Evolutionary conservation across 2,329 filamentous ascomycete genomes (phyloP).

Genomic region (Emericellopsis atlantica): DNA sequence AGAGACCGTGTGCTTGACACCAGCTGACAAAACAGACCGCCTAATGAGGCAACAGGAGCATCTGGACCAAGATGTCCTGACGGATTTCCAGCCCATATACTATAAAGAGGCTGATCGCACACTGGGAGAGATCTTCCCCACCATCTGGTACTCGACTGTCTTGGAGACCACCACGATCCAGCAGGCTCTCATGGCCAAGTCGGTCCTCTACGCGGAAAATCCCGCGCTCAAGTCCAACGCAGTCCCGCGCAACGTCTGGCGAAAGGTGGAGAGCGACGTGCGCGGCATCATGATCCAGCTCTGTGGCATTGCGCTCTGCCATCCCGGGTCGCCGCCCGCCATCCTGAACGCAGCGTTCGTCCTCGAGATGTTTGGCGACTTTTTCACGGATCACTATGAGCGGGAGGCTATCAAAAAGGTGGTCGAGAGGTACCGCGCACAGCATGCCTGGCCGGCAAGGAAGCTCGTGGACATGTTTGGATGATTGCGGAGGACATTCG

Average conservation of each 20-base stretch:
- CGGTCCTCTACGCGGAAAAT: slow-evolving; percentile 25
- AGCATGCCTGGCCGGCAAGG: slow-evolving; percentile 24
- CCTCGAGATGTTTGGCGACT: slow-evolving; percentile 27
- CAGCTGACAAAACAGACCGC: slow-evolving; percentile 11
- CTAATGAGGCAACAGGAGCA: slow-evolving; percentile 21
- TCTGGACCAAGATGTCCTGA: slow-evolving; percentile 18
- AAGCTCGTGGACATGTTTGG: slow-evolving; percentile 22
- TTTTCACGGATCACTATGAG: slow-evolving; percentile 26
- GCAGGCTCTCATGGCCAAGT: slow-evolving; percentile 23
- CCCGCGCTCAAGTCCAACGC: slow-evolving; percentile 19
- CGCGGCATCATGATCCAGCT: slow-evolving; percentile 22
- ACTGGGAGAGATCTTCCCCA: slow-evolving; percentile 25
- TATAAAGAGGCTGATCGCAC: slow-evolving; percentile 18
- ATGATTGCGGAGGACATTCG: background rate
- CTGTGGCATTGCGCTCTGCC: slow-evolving; percentile 25
- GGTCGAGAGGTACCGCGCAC: slow-evolving; percentile 29
- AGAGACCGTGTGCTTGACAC: background rate
- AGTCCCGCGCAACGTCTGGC: slow-evolving; percentile 16
- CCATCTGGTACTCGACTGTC: slow-evolving; percentile 23
- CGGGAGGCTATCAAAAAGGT: slow-evolving; percentile 21
- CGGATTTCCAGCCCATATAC: slow-evolving; percentile 19
- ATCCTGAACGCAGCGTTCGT: slow-evolving; percentile 24
- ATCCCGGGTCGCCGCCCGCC: slow-evolving; percentile 21
- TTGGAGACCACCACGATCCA: slow-evolving; percentile 26
- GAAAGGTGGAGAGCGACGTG: slow-evolving; percentile 23